Percentiles rank a stretch among this genome's conserved stretches.
phyloP scores from a whole-genome alignment of 257 asterid species.

The Perilla frutescens region DNA sequence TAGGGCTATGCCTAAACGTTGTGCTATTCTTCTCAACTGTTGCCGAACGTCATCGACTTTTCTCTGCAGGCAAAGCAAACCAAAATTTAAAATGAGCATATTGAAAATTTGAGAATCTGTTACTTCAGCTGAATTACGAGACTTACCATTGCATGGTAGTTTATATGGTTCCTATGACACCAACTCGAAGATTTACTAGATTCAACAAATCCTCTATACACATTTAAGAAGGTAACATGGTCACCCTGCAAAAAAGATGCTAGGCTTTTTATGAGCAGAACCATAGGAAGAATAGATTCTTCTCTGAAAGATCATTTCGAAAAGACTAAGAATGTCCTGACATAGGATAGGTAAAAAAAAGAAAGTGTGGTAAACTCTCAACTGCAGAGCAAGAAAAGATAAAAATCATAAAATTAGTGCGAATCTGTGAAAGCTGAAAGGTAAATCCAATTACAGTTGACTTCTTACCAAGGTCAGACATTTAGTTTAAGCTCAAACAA shows the following conservation, averaged over 20 bases:
- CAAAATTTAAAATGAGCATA: slow-evolving; percentile 24
- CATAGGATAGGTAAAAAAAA: slow-evolving; percentile 7
- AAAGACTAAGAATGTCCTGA: neutral
- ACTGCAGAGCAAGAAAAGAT: neutral
- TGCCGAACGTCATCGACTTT: slow-evolving; percentile 79
- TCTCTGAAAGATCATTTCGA: neutral
- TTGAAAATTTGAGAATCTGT: slow-evolving; percentile 14
- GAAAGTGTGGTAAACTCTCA: neutral
- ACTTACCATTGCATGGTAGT: slow-evolving; percentile 92
- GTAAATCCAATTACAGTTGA: neutral
- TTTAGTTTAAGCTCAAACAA: neutral
- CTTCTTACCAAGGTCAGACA: neutral
- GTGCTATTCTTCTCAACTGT: slow-evolving; percentile 81
- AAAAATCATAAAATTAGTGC: neutral
- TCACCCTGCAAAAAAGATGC: slow-evolving; percentile 74
- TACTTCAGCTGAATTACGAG: slow-evolving; percentile 24
- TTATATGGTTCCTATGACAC: slow-evolving; percentile 93
- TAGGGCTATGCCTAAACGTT: slow-evolving; percentile 71
- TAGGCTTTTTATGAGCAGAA: slow-evolving; percentile 20
- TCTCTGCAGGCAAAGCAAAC: slow-evolving; percentile 58
- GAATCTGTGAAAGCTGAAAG: neutral
- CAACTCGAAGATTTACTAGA: slow-evolving; percentile 88
- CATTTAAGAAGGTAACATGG: slow-evolving; percentile 86
- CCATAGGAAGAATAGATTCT: neutral
- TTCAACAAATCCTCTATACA: slow-evolving; percentile 83